phyloP scores from a whole-genome alignment of 108 stramenopile genomes.

The Discostella pseudostelligera region DNA sequence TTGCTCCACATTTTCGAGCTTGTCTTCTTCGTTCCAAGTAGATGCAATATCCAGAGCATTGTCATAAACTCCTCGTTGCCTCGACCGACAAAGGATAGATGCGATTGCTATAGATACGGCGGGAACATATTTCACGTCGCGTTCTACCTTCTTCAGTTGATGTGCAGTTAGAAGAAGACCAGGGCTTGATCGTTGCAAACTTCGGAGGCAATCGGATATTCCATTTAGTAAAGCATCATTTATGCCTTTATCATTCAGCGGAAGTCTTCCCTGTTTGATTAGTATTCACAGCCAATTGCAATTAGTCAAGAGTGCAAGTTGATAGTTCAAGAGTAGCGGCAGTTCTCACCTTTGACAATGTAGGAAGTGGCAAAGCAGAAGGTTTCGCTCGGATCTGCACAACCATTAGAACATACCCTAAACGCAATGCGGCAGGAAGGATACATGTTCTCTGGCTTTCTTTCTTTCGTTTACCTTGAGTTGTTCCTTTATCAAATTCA shows the following conservation, averaged over 20 bases:
- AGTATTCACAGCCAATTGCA: too few relatives aligned
- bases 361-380: slow-evolving; percentile 73
- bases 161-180: slow-evolving; percentile 63
- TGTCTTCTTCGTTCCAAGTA: slow-evolving; percentile 31
- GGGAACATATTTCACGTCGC: slow-evolving; percentile 74
- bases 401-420: slow-evolving; percentile 67
- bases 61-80: slow-evolving; percentile 14
- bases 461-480: slow-evolving; percentile 27
- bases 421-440: slow-evolving; percentile 66
- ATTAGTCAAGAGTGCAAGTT: too few relatives aligned
- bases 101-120: slow-evolving; percentile 57
- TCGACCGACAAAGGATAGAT: slow-evolving; percentile 54
- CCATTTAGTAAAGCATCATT: slow-evolving; percentile 64
- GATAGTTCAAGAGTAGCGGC: neutral
- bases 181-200: slow-evolving; percentile 71
- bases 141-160: slow-evolving; percentile 62
- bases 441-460: slow-evolving; percentile 12
- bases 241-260: slow-evolving; percentile 68
- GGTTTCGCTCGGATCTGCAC: slow-evolving; percentile 75
- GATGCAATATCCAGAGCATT: slow-evolving; percentile 11
- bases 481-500: slow-evolving; percentile 26
- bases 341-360: slow-evolving; percentile 67
- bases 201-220: slow-evolving; percentile 62
- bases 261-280: slow-evolving; percentile 63
- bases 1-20: slow-evolving; percentile 1